phyloP scores from a whole-genome alignment of 2,329 filamentous ascomycete genomes.

The Rhytidhysteron rufulum region DNA sequence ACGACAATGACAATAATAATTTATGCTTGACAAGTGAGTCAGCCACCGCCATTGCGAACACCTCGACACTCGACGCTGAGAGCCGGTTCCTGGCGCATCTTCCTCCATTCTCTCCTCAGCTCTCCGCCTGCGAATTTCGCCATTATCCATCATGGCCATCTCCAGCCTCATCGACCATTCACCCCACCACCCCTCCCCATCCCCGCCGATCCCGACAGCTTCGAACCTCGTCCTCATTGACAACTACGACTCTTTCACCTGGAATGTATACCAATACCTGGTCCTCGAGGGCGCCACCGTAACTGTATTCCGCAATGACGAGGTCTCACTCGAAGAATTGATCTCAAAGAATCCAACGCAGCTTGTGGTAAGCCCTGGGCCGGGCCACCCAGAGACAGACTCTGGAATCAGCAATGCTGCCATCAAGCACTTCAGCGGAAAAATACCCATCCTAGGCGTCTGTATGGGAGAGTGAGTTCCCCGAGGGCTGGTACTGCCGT shows the following conservation, averaged over 20 bases:
- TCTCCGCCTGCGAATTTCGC: neutral
- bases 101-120: neutral
- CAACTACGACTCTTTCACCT: conserved; percentile 99
- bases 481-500: neutral
- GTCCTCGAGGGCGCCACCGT: conserved; percentile 92
- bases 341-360: conserved; percentile 84
- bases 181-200: conserved; percentile 75
- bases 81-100: neutral
- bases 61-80: no score
- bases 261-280: conserved; percentile 98
- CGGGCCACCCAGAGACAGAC: conserved; percentile 86
- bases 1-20: no score
- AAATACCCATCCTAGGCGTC: conserved; percentile 93
- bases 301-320: conserved; percentile 87
- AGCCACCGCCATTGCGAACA: no score
- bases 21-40: no score
- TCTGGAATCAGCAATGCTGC: conserved; percentile 91
- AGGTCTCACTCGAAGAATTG: conserved; percentile 80
- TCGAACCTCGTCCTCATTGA: conserved; percentile 93
- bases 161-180: conserved; percentile 71
- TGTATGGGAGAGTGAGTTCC: conserved; percentile 90
- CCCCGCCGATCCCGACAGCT: conserved; percentile 69
- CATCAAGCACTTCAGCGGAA: conserved; percentile 86
- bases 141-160: conserved; percentile 40
- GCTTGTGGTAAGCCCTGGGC: conserved; percentile 89